Conservation (phyloP, 73 alveolate genomes). For the Breviolum minutum region DNA sequence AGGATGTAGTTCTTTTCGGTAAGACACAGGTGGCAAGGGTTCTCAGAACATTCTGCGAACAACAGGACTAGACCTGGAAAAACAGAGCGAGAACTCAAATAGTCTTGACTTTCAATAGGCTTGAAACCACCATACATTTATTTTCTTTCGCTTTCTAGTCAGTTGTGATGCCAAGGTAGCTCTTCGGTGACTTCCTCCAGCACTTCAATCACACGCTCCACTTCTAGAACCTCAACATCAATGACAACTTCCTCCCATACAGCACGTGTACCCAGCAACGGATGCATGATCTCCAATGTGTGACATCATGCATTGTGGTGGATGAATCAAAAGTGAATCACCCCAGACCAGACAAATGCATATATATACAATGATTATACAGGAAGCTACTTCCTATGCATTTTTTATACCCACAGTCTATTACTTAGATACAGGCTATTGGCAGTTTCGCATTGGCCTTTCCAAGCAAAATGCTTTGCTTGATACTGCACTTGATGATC, state of each 20-base stretch:
- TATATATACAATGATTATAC: neutral
- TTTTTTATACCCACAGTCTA: neutral
- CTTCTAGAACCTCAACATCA: constrained; percentile 28
- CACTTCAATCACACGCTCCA: constrained; percentile 29
- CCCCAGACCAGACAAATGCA: too few relatives aligned
- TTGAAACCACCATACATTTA: neutral
- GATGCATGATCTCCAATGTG: neutral
- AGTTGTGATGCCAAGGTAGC: constrained; percentile 7
- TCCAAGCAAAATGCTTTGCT: too few relatives aligned
- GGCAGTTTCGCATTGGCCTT: too few relatives aligned
- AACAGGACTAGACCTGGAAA: too few relatives aligned
- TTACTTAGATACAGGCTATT: too few relatives aligned
- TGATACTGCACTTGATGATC: too few relatives aligned
- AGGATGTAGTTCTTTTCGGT: too few relatives aligned
- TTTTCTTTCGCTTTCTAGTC: too few relatives aligned
- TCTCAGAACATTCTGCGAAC: too few relatives aligned
- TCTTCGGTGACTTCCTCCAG: constrained; percentile 35
- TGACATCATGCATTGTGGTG: neutral
- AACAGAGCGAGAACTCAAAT: neutral
- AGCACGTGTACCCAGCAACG: neutral
- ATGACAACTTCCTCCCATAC: constrained; percentile 40
- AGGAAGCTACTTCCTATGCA: too few relatives aligned
- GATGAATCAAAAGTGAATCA: too few relatives aligned
- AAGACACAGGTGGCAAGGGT: too few relatives aligned
- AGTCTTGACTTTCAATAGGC: neutral